A percentile compares a stretch with the other conserved stretches of the same genome.
Conservation (phyloP, 164 flowering plant genomes). For the Taxillus chinensis region DNA sequence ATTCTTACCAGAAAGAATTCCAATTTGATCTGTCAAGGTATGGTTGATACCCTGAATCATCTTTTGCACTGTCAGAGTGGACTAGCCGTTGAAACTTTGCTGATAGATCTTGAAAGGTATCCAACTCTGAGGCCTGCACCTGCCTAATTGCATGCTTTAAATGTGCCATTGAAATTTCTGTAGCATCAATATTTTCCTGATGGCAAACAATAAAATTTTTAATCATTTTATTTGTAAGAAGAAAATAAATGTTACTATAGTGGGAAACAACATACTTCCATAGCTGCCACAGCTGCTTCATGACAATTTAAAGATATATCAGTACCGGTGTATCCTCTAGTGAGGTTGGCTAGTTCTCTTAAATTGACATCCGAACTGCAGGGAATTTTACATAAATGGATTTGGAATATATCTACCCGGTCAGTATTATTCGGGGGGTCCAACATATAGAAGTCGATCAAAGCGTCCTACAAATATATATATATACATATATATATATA, state of each 20-base stretch:
- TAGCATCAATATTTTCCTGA: constrained; percentile 62
- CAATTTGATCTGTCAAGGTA: constrained; percentile 10
- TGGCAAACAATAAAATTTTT: constrained; percentile 2
- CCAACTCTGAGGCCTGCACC: constrained; percentile 49
- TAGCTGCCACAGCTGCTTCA: constrained; percentile 65
- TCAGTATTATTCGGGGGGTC: constrained; percentile 72
- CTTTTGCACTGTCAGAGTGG: constrained; percentile 15
- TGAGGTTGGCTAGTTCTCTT: constrained; percentile 53
- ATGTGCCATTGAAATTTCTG: constrained; percentile 61
- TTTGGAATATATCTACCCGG: constrained; percentile 65
- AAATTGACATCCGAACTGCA: constrained; percentile 55
- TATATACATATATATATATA: no score
- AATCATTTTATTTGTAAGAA: no score
- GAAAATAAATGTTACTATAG: no score
- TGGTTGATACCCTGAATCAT: constrained; percentile 9
- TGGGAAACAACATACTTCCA: constrained; percentile 36
- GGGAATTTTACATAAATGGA: constrained; percentile 63
- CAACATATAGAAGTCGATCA: constrained; percentile 86
- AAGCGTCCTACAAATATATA: constrained; percentile 94
- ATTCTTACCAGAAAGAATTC: constrained; percentile 21
- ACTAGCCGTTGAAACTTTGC: constrained; percentile 63
- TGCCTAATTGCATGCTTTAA: constrained; percentile 41
- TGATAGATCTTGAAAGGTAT: constrained; percentile 41
- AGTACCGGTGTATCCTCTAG: constrained; percentile 85
- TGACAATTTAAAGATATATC: constrained; percentile 74